Conservation (phyloP, 2,329 filamentous ascomycete genomes). For the Nigrospora sphaerica region DNA sequence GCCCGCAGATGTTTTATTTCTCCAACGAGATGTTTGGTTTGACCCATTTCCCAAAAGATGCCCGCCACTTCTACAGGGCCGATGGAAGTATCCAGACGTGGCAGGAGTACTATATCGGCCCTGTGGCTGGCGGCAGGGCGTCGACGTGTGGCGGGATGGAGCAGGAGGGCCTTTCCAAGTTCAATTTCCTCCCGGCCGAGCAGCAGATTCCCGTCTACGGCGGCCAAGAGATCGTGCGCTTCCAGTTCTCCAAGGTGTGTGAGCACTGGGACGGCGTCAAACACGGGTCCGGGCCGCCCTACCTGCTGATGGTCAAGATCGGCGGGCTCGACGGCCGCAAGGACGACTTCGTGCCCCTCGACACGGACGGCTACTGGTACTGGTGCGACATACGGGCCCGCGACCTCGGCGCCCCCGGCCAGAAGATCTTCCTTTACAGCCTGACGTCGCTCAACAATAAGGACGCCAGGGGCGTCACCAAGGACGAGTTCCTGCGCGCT, state of each 20-base stretch:
- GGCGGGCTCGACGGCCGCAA: slow-evolving; percentile 60
- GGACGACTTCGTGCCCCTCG: slow-evolving; percentile 62
- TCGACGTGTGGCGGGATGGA: slow-evolving; percentile 36
- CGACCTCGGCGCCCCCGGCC: slow-evolving; percentile 61
- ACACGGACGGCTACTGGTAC: slow-evolving; percentile 74
- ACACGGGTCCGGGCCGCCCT: slow-evolving; percentile 58
- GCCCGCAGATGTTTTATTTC: slow-evolving; percentile 50
- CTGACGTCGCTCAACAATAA: slow-evolving; percentile 42
- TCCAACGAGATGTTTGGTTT: slow-evolving; percentile 75
- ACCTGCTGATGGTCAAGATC: slow-evolving; percentile 63
- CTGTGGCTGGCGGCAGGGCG: slow-evolving; percentile 40
- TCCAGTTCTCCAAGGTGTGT: slow-evolving; percentile 75
- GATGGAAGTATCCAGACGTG: slow-evolving; percentile 65
- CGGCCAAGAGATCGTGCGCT: slow-evolving; percentile 50
- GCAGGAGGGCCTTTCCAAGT: slow-evolving; percentile 45
- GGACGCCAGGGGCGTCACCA: slow-evolving; percentile 41
- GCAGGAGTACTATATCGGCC: slow-evolving; percentile 74
- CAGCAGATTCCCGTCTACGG: slow-evolving; percentile 56
- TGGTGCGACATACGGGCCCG: slow-evolving; percentile 67
- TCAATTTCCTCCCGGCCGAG: slow-evolving; percentile 53
- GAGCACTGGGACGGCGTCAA: slow-evolving; percentile 74
- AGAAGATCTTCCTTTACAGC: slow-evolving; percentile 58
- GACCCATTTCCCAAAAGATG: slow-evolving; percentile 69
- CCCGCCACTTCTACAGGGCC: slow-evolving; percentile 62
- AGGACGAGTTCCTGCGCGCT: slow-evolving; percentile 33